Evolutionary conservation across 441 rosid genomes (phyloP), one percentile per base, ranked within the genome.

Genomic region (Erodium chrysanthum): DNA sequence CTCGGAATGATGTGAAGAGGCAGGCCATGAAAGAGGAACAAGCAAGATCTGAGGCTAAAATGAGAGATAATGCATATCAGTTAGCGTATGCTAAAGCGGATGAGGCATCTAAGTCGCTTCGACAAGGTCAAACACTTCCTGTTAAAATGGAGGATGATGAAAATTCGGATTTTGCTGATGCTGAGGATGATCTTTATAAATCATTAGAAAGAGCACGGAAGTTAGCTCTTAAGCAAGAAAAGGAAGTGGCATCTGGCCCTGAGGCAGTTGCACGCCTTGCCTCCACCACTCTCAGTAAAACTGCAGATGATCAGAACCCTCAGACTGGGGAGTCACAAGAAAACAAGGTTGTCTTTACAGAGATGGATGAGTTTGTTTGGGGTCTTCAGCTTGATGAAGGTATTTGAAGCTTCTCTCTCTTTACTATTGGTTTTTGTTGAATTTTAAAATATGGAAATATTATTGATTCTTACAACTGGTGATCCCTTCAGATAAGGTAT

Each of bases 351-450:
- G 95, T 90, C 71, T 85, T 95, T 74, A 88, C 98, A 17, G 97
- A 95, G 84, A 84, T 95, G 90, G 92, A 88, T 63, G 98, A 88
- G 74, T 92, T 95, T 84, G 96, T 92, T 61, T 85, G 89, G 88
- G 98, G 89, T 67, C 92, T 95, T 59, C 89, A 92, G 71, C 86
- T 86, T 65, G 83, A 79, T 72, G 90, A 87, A 85, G 99, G 98
- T 92, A 80, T 35, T 68, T 27, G 2, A 9, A 22, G 48, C 48
- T 40, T 10, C 48, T 40, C 14, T 40, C 48, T 9, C n/a, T 8
- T 52, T 52, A 14, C 14, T 14, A 50, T 50, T 50, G 2, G 18
- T 14, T 50, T 14, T n/a, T n/a, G n/a, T n/a, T n/a, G n/a, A n/a
- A n/a, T n/a, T n/a, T n/a, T n/a, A n/a, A n/a, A n/a, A n/a, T n/a